Conservation (phyloP, 108 stramenopile species). For the Nitzschia sp. region DNA sequence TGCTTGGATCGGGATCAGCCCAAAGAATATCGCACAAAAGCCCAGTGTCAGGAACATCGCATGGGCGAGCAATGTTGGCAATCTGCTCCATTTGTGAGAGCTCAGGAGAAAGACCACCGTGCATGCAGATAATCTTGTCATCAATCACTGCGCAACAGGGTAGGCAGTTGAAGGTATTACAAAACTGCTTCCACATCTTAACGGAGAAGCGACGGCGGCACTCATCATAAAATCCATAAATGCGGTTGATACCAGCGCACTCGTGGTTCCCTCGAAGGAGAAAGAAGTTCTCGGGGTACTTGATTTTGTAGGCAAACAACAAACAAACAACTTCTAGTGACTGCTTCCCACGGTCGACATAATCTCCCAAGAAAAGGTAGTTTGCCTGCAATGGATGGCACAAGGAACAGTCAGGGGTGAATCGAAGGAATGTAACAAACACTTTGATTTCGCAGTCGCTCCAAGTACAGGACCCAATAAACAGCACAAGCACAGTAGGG, state of each 20-base stretch:
- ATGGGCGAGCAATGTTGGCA: conserved; percentile 92
- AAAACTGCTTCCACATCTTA: conserved; percentile 99
- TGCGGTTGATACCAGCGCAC: conserved; percentile 98
- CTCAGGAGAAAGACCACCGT: conserved; percentile 97
- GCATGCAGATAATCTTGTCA: conserved; percentile 99
- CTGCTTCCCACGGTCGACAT: conserved; percentile 98
- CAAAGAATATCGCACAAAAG: conserved; percentile 98
- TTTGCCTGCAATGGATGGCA: conserved; percentile 68
- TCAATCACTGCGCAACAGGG: conserved; percentile 98
- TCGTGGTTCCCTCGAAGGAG: conserved; percentile 99
- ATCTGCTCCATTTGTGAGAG: conserved; percentile 96
- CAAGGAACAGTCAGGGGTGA: not conserved
- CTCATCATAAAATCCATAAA: conserved; percentile 99
- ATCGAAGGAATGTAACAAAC: not conserved
- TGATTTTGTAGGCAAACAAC: conserved; percentile 98
- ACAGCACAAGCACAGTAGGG: no score
- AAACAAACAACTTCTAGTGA: conserved; percentile 94
- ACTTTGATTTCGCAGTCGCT: not conserved
- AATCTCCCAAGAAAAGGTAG: conserved; percentile 98
- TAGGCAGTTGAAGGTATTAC: conserved; percentile 99
- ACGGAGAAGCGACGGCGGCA: conserved; percentile 98
- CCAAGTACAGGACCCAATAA: not conserved
- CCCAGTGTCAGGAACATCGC: conserved; percentile 98
- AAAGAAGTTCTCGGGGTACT: conserved; percentile 99
- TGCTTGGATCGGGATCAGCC: conserved; percentile 97